These are phyloP conservation scores for Metarhizium brunneum DNA, from an alignment of 2,329 filamentous ascomycete species.

Conservation along the genomic window DNA sequence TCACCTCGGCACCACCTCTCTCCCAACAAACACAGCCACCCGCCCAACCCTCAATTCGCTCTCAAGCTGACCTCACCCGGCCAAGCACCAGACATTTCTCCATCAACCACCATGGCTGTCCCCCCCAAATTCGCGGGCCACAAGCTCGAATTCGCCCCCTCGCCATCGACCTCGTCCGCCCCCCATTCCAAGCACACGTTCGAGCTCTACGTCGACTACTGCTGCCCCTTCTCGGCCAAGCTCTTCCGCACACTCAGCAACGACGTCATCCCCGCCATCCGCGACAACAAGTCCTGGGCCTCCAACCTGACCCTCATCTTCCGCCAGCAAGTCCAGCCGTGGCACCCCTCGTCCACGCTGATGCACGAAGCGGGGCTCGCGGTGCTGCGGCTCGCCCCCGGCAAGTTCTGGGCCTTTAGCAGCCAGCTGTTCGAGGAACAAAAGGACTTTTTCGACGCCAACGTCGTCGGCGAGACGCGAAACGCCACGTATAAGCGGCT, in stretches of 20 bases:
- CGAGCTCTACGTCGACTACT: conserved; percentile 76
- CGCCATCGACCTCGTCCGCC: conserved; percentile 23
- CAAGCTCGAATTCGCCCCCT: conserved; percentile 44
- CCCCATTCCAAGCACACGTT: conserved; percentile 46
- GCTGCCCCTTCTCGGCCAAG: conserved; percentile 63
- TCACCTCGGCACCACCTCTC: no score
- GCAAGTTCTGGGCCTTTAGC: conserved; percentile 74
- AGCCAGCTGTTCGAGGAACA: conserved; percentile 57
- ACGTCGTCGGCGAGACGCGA: conserved; percentile 71
- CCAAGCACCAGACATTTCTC: neutral
- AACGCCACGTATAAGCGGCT: conserved; percentile 78
- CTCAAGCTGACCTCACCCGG: no score
- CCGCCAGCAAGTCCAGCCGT: conserved; percentile 86
- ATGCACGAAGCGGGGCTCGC: conserved; percentile 78
- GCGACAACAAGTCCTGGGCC: conserved; percentile 45
- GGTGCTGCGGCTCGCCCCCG: conserved; percentile 60
- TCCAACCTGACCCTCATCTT: conserved; percentile 65
- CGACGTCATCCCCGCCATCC: conserved; percentile 55
- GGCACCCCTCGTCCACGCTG: conserved; percentile 82
- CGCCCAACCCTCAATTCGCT: no score
- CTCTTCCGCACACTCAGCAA: conserved; percentile 70
- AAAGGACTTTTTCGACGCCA: conserved; percentile 73
- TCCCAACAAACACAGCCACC: no score
- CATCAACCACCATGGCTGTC: conserved; percentile 53
- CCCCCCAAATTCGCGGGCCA: conserved; percentile 70